Evolutionary conservation across 1,284 basidiomycete species (phyloP).

Genomic region (Pseudozyma sp.): DNA sequence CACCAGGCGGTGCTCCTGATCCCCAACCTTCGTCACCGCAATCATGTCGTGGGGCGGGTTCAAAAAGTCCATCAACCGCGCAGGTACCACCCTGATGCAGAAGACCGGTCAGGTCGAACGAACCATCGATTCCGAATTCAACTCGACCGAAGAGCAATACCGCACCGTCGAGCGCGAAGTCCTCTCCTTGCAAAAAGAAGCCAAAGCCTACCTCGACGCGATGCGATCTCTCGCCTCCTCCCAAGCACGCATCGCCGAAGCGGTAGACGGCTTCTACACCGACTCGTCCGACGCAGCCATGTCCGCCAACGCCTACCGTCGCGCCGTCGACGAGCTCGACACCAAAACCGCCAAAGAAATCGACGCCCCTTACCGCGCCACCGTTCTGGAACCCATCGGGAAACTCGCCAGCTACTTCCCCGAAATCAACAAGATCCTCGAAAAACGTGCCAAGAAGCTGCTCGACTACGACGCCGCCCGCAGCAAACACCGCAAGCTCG

Average conservation of each 20-base stretch:
- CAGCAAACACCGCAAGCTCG: slow-evolving; percentile 78
- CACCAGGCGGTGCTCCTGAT: background rate
- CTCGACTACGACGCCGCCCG: slow-evolving; percentile 95
- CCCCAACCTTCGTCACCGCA: background rate
- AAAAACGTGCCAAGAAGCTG: slow-evolving; percentile 97
- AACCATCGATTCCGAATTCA: slow-evolving; percentile 92
- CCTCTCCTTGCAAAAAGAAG: slow-evolving; percentile 88
- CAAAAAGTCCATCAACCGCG: slow-evolving; percentile 93
- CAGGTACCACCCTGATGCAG: slow-evolving; percentile 82
- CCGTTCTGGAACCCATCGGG: slow-evolving; percentile 89
- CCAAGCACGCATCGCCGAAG: slow-evolving; percentile 93
- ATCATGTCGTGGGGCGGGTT: slow-evolving; percentile 73
- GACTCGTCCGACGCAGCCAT: slow-evolving; percentile 79
- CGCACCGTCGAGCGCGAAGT: slow-evolving; percentile 76
- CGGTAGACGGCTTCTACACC: slow-evolving; percentile 91
- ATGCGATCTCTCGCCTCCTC: slow-evolving; percentile 88
- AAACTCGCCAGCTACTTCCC: slow-evolving; percentile 97
- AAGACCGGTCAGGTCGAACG: slow-evolving; percentile 94
- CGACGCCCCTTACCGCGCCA: slow-evolving; percentile 91
- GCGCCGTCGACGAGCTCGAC: slow-evolving; percentile 93
- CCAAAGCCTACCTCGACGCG: slow-evolving; percentile 92
- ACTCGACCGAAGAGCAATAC: slow-evolving; percentile 90
- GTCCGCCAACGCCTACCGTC: slow-evolving; percentile 95
- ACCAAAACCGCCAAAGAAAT: slow-evolving; percentile 85
- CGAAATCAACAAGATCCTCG: slow-evolving; percentile 90